Percentiles rank a stretch among this genome's conserved stretches.
Conservation (phyloP, 371 early-diverging fungal genomes). For the Capniomyces stellatus region DNA sequence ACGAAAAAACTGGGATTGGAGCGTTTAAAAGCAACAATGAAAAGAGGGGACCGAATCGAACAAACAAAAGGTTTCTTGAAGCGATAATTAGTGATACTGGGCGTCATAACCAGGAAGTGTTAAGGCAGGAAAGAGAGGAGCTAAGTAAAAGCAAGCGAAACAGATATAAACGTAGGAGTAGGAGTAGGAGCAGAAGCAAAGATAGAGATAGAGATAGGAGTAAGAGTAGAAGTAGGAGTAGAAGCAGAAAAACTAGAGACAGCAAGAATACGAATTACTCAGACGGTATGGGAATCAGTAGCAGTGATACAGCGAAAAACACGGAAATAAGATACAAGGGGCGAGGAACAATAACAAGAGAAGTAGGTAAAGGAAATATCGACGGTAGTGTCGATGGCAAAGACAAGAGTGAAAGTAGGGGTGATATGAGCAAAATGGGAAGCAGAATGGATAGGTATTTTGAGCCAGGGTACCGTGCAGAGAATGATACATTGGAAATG, state of each 20-base stretch:
- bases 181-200: background rate
- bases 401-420: background rate
- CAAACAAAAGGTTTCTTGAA: background rate
- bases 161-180: background rate
- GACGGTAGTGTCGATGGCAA: too few relatives aligned
- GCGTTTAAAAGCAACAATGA: background rate
- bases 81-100: background rate
- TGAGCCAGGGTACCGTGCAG: background rate
- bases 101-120: background rate
- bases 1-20: background rate
- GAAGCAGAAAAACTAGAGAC: background rate
- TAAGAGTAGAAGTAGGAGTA: background rate
- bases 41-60: background rate
- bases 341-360: too few relatives aligned
- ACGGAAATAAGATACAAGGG: too few relatives aligned
- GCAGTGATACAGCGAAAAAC: conserved; percentile 95
- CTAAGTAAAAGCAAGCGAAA: background rate
- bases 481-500: conserved; percentile 69
- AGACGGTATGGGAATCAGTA: conserved; percentile 5
- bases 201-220: background rate
- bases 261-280: background rate
- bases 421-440: background rate
- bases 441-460: background rate
- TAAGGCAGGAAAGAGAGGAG: background rate
- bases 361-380: too few relatives aligned